Conservation (phyloP, 768 basidiomycete species). For the Leccinellum luteum region DNA sequence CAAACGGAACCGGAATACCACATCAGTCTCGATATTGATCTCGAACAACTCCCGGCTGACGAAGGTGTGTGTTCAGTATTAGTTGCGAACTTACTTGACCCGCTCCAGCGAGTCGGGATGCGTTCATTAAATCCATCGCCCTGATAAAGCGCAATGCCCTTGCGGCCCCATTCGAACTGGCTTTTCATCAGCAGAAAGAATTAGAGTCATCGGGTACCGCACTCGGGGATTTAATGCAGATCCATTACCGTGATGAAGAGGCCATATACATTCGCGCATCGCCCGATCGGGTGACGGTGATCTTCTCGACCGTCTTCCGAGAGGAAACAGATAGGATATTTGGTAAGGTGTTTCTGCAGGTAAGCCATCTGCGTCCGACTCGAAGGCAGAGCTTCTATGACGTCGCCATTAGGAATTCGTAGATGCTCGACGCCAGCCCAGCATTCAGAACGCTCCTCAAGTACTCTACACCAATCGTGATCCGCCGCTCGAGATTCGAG, state of each 20-base stretch:
- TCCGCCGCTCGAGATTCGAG: conserved; percentile 93
- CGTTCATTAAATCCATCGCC: conserved; percentile 77
- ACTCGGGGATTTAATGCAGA: conserved; percentile 83
- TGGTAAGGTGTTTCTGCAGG: conserved; percentile 98
- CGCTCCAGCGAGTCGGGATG: conserved; percentile 67
- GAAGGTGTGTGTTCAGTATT: conserved; percentile 51
- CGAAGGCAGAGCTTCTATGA: conserved; percentile 2
- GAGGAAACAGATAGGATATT: conserved; percentile 98
- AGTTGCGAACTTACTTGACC: conserved; percentile 6
- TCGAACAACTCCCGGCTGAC: conserved; percentile 80
- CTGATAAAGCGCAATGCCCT: conserved; percentile 91
- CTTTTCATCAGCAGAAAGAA: conserved; percentile 78
- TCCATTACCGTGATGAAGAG: conserved; percentile 96
- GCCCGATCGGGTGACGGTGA: conserved; percentile 93
- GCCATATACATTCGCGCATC: conserved; percentile 94
- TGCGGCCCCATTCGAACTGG: conserved; percentile 90
- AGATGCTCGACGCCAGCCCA: conserved; percentile 90
- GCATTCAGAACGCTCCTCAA: conserved; percentile 95
- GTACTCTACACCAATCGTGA: conserved; percentile 94
- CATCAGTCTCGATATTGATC: conserved; percentile 81
- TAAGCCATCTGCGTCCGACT: conserved; percentile 30
- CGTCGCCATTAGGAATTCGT: conserved; percentile 80
- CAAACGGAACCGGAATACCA: conserved; percentile 86
- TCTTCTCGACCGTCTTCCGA: conserved; percentile 94
- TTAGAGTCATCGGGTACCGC: conserved; percentile 70